Conservation (phyloP, 257 asterid species). For the Fraxinus quadrangulata region DNA sequence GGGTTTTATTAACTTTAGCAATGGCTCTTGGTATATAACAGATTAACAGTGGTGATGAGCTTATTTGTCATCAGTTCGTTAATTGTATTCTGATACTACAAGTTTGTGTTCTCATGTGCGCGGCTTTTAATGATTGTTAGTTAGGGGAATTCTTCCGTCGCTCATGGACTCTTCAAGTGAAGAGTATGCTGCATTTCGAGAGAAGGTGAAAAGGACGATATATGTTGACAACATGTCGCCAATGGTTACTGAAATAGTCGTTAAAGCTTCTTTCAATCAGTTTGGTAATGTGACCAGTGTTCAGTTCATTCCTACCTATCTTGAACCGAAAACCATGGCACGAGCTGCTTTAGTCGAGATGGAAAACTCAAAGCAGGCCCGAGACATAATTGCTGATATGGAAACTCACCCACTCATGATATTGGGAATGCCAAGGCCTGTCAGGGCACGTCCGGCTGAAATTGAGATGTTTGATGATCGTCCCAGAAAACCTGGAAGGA, state of each 20-base stretch:
- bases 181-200: conserved; percentile 60
- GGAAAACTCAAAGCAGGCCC: conserved; percentile 56
- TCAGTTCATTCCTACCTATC: conserved; percentile 57
- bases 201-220: conserved; percentile 61
- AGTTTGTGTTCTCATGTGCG: neutral
- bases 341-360: conserved; percentile 78
- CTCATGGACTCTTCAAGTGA: conserved; percentile 43
- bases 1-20: neutral
- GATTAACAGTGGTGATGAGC: neutral
- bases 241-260: conserved; percentile 50
- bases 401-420: conserved; percentile 60
- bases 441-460: conserved; percentile 54
- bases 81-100: neutral
- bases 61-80: neutral
- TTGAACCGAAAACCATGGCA: conserved; percentile 44
- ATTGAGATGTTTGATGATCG: conserved; percentile 74
- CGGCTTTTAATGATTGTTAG: conserved; percentile 18
- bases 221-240: conserved; percentile 69
- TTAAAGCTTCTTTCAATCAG: conserved; percentile 71
- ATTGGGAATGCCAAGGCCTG: conserved; percentile 93
- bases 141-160: conserved; percentile 6
- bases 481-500: conserved; percentile 67
- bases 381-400: conserved; percentile 38
- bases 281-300: conserved; percentile 63
- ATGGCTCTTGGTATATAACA: neutral